Evolutionary conservation across 306 rosid species (phyloP), one percentile per base, ranked within the genome.

Genomic region (Acacia melanoxylon): DNA sequence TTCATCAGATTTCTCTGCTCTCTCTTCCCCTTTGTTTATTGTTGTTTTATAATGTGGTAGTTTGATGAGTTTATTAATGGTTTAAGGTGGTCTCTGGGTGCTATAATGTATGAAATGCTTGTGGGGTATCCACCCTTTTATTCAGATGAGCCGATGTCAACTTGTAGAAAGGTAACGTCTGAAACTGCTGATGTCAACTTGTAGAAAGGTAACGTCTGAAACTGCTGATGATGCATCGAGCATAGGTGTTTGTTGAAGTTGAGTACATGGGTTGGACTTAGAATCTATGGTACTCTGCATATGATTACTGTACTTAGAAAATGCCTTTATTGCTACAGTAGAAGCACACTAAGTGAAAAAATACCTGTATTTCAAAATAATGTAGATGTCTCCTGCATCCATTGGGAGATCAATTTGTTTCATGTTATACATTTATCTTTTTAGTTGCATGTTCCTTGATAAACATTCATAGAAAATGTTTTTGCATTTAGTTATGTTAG

Each of bases 41-140:
- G 37, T 69, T 74, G 56, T 37, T 29, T 46, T 70, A 45, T 56
- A 46, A 29, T 82, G 66, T 65, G 31, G 56, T 52, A 80, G 24
- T 80, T 45, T 44, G 72, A 81, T 88, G 78, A 73, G 68, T 82
- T 79, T 80, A 62, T 54, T 83, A 40, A 84, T 89, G 78, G 78
- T 74, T 80, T 54, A 78, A 96, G 99, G 99, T 96, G 99, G 99
- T 96, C 99, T 51, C 88, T 96, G 66, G 99, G 99, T 62, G 99
- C 98, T 71, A 92, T 96, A 77, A 96, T 96, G 99, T 96, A 92
- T 83, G 99, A 96, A 91, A 96, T 96, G 99, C 93, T 96, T 22
- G 99, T 96, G 76, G 99, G 99, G 35, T 96, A 85, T 87, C 99
- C 99, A 5, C 99, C 99, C 54, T 96, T 96, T 85, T 93, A 96